These are phyloP conservation scores for Solanum chmielewskii DNA, from an alignment of 257 asterid genomes.

Conservation along the genomic window DNA sequence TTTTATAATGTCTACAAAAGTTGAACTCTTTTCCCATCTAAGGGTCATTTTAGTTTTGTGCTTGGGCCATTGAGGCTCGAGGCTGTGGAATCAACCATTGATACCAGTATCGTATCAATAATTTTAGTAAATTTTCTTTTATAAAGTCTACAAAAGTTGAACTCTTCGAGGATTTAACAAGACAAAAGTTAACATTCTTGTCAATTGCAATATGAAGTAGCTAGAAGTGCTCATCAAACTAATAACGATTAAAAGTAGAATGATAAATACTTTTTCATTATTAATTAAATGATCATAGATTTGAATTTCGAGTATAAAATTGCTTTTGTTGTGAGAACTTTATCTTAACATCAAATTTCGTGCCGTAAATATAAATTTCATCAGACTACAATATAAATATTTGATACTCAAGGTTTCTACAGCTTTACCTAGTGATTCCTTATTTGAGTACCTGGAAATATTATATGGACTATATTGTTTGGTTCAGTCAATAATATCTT, in stretches of 20 bases:
- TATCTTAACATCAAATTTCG: no score
- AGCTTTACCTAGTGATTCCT: background rate
- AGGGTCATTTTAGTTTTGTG: background rate
- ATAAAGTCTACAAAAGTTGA: background rate
- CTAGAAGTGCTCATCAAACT: background rate
- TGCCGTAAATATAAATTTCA: no score
- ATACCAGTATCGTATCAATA: no score
- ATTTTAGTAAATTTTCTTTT: background rate
- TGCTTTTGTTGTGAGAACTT: background rate
- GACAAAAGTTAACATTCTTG: no score
- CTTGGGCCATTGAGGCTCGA: background rate
- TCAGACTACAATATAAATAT: no score
- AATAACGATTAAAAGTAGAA: no score
- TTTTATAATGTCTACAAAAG: background rate
- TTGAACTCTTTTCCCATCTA: background rate
- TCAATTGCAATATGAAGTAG: background rate
- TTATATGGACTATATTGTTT: background rate
- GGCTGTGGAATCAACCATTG: background rate
- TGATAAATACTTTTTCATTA: no score
- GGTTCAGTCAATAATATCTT: background rate
- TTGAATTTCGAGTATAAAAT: background rate
- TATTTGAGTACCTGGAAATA: background rate
- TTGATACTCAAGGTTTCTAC: background rate
- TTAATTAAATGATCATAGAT: no score
- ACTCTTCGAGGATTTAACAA: no score